Conservation (phyloP, 306 rosid genomes). For the Trichosanthes cucumerina region DNA sequence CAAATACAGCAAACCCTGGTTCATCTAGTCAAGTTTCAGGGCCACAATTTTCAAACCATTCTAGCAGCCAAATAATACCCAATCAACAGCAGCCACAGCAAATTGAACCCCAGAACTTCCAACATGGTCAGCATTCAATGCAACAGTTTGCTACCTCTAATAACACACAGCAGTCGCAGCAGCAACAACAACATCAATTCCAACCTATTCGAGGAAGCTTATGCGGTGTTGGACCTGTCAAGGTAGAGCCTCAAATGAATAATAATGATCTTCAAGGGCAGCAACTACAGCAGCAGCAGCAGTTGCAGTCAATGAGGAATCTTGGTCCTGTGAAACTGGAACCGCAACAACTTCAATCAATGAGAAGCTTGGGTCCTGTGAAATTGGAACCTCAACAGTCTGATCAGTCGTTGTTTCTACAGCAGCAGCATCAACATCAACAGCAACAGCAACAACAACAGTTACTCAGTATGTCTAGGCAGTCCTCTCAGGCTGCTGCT, state of each 20-base stretch:
- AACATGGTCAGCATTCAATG: constrained; percentile 72
- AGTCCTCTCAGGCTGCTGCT: constrained; percentile 76
- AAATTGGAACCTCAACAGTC: constrained; percentile 76
- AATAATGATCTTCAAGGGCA: constrained; percentile 65
- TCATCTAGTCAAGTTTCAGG: constrained; percentile 70
- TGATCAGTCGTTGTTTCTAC: constrained; percentile 69
- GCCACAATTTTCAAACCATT: constrained; percentile 62
- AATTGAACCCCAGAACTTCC: constrained; percentile 66
- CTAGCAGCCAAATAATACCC: constrained; percentile 52
- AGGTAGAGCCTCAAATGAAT: constrained; percentile 67
- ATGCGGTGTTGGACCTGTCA: constrained; percentile 59
- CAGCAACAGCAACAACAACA: constrained; percentile 40
- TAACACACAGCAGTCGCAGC: constrained; percentile 18
- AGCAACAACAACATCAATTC: constrained; percentile 47
- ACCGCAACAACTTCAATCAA: constrained; percentile 58
- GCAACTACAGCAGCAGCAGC: constrained; percentile 26
- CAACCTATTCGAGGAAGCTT: constrained; percentile 62
- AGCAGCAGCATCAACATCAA: constrained; percentile 61
- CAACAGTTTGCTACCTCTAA: constrained; percentile 71
- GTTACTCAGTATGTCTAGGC: constrained; percentile 74
- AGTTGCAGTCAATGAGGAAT: constrained; percentile 38
- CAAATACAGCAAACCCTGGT: constrained; percentile 50
- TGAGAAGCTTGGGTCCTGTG: constrained; percentile 53
- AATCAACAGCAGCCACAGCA: constrained; percentile 78
- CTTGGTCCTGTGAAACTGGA: constrained; percentile 64